These are phyloP conservation scores for Anethum foeniculum DNA, from an alignment of 140 eudicot species.

Conservation along the genomic window DNA sequence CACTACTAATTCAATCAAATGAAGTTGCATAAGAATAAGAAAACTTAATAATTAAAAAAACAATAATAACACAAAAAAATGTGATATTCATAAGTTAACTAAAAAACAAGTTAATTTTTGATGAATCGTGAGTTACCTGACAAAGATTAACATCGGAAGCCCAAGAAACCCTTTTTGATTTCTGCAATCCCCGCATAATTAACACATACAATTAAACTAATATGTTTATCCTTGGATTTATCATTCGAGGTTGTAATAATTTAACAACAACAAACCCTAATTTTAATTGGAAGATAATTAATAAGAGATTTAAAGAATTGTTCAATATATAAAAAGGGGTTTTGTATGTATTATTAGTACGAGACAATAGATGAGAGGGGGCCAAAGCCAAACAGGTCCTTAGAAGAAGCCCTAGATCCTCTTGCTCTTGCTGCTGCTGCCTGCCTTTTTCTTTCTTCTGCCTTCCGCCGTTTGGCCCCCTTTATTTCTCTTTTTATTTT, in stretches of 20 bases:
- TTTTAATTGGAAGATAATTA: background rate
- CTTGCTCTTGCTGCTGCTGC: background rate
- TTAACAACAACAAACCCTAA: background rate
- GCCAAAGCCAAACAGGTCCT: background rate
- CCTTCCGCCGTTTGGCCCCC: constrained; percentile 5
- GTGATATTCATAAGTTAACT: background rate
- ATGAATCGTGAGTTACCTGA: constrained; percentile 43
- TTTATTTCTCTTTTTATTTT: background rate
- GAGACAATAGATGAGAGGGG: background rate
- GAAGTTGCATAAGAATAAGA: background rate
- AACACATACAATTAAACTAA: constrained; percentile 13
- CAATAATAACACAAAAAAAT: background rate
- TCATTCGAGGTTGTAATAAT: background rate
- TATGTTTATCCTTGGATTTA: background rate
- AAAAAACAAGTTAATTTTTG: background rate
- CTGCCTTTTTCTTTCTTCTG: background rate
- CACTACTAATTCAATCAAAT: background rate
- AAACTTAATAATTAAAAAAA: background rate
- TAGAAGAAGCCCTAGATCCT: background rate
- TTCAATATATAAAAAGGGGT: background rate
- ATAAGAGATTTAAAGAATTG: background rate
- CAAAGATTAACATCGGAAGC: constrained; percentile 81
- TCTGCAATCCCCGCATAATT: constrained; percentile 68
- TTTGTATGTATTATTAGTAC: background rate
- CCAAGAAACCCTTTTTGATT: constrained; percentile 80